Evolutionary conservation across 2,329 filamentous ascomycete genomes (phyloP), one percentile per base, ranked within the genome.

Genomic region (Thielaviopsis ethacetica): DNA sequence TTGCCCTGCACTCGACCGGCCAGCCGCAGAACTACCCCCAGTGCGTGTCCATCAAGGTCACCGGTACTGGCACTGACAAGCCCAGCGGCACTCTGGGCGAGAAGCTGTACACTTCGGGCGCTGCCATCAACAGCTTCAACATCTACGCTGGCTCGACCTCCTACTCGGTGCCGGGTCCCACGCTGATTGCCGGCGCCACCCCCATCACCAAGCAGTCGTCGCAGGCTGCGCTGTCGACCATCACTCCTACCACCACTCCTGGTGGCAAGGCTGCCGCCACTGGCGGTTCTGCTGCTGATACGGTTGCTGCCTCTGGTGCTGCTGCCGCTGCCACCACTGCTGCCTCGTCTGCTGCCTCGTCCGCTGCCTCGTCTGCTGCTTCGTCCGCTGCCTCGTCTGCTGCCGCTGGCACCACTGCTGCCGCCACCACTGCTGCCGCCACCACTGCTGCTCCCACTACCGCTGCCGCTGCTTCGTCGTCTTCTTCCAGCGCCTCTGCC

Each of bases 1-100:
- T 80, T 57, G 77, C 73, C 21, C 73, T 80, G 21, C 78, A 80
- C 71, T 71, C 71, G 30, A 76, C 71, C 15, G 72, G 69, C 3
- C 63, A 67, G 47, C 76, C 76, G 1, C 76, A 79, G 66, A 69
- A 71, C 59, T 79, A 79, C 66, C 76, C 76, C n/a, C 74, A 77
- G 69, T 79, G 76, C 65, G 68, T 76, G 61, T 76, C 77, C 64
- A 66, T 77, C 50, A 68, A 73, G 64, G 70, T 78, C 54, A 72
- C 69, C 53, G 75, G 75, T 49, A 66, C 68, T 53, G 71, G 71
- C 26, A 63, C 65, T 0, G 62, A 62, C 10, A 60, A 61, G 9
- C 65, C 69, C 27, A 53, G 61, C 19, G 66, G 63, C 24, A 66
- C 70, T 56, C 66, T 67, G 44, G 70, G 69, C 15, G 71, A 68